Evolutionary conservation across 179 eudicot species (phyloP).

Genomic region (Beta corolliflora): DNA sequence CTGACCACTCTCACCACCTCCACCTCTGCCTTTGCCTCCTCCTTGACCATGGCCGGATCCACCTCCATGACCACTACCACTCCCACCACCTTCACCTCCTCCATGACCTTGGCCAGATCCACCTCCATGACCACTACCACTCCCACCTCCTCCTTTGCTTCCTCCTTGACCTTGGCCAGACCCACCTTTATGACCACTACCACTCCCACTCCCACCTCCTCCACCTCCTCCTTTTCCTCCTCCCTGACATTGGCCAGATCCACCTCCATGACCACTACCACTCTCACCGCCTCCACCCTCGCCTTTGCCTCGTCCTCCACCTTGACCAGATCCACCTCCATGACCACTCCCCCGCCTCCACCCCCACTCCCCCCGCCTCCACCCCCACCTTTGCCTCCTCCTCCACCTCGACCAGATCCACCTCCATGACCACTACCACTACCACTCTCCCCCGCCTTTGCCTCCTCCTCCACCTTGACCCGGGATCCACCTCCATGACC

Average conservation of each 20-base stretch:
- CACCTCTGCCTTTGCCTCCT: background rate
- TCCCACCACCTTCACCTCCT: background rate
- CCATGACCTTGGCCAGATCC: background rate
- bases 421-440: too few species aligned
- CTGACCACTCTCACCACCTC: background rate
- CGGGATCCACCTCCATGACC: background rate
- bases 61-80: background rate
- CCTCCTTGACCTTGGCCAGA: background rate
- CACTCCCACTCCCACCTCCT: background rate
- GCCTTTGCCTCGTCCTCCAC: background rate
- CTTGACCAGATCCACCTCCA: background rate
- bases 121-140: background rate
- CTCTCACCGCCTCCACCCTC: background rate
- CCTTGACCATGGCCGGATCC: background rate
- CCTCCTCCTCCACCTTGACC: background rate
- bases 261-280: background rate
- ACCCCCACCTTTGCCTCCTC: background rate
- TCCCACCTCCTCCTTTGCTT: background rate
- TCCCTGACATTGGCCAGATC: background rate
- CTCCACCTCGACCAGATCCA: background rate
- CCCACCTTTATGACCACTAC: too few species aligned
- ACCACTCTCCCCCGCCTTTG: background rate
- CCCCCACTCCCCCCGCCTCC: too few species aligned
- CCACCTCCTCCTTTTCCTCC: background rate
- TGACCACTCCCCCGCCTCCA: background rate